Evolutionary conservation across 768 basidiomycete genomes (phyloP), one percentile per base, ranked within the genome.

Genomic region (Leucocoprinus leucothites): DNA sequence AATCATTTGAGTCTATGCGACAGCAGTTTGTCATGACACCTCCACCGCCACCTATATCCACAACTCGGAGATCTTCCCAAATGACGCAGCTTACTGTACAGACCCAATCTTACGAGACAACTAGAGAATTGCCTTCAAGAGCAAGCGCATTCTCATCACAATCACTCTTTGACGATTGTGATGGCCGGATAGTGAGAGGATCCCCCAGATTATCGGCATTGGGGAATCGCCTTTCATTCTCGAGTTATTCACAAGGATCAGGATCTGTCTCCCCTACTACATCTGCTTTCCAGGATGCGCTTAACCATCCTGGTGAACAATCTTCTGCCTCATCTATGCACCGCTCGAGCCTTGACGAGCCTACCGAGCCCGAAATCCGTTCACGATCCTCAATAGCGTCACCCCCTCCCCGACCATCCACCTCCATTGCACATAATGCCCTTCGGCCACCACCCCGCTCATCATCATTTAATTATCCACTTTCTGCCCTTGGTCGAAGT

Each of bases 201-300:
- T 86, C 85, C 1, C 67, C 83, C 57, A 74, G 80, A 18, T 59
- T 82, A 44, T 85, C 85, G 21, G 66, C 79, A 2, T 60, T 65
- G 60, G 76, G 68, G 16, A 77, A 73, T 59, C 76, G 85, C 38
- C 80, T 73, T 3, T 87, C 87, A 18, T 59, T 84, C 25, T 88
- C 87, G 11, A 81, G 84, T 51, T 86, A 86, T 65, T 85, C 86
- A 9, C 82, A 84, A 59, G 76, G 80, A 3, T 91, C 89, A 8
- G 48, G 80, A 3, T 91, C 89, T 8, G 48, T 64, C 43, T 71
- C 72, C 9, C 89, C 89, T 1, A 87, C 88, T 3, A 83, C 78
- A 5, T 90, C 89, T n/a, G 87, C 86, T n/a, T 91, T 91, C 70
- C 81, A 82, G 24, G 87, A 89, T 60, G 81, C 77, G 14, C 65